These are phyloP conservation scores for Blumeriella jaapii DNA, from an alignment of 2,329 filamentous ascomycete genomes.

Conservation along the genomic window DNA sequence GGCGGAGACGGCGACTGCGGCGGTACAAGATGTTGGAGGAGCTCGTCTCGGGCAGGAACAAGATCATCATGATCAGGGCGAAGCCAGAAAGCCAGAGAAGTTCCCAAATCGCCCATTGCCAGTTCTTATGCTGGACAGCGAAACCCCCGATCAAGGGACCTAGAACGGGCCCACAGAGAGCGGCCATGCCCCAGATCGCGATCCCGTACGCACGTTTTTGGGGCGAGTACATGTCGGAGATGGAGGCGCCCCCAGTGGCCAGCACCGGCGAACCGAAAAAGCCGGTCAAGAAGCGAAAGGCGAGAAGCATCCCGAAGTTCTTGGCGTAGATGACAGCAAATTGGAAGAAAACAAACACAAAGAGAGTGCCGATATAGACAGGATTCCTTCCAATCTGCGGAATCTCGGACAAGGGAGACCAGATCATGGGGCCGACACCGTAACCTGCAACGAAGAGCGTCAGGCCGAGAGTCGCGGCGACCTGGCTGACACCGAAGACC, in stretches of 20 bases:
- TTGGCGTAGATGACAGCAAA: slow-evolving; percentile 35
- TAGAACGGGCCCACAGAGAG: slow-evolving; percentile 38
- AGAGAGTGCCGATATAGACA: slow-evolving; percentile 55
- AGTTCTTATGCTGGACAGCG: slow-evolving; percentile 41
- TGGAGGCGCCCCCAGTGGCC: slow-evolving; percentile 42
- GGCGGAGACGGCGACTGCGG: slow-evolving; percentile 47
- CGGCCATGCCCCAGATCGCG: slow-evolving; percentile 43
- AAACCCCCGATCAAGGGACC: slow-evolving; percentile 51
- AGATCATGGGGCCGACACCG: slow-evolving; percentile 51
- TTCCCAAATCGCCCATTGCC: slow-evolving; percentile 48
- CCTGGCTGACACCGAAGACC: slow-evolving; percentile 39
- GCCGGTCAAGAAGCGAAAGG: slow-evolving; percentile 50
- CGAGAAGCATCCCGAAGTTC: slow-evolving; percentile 41
- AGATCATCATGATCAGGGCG: slow-evolving; percentile 43
- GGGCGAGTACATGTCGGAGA: slow-evolving; percentile 38
- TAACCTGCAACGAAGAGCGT: slow-evolving; percentile 51
- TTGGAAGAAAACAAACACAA: slow-evolving; percentile 49
- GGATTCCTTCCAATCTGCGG: slow-evolving; percentile 54
- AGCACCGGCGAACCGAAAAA: slow-evolving; percentile 53
- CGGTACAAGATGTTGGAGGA: slow-evolving; percentile 45
- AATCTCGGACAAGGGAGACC: slow-evolving; percentile 55
- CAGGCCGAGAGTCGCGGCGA: slow-evolving; percentile 44
- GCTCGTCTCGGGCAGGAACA: slow-evolving; percentile 53
- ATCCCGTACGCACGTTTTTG: slow-evolving; percentile 46
- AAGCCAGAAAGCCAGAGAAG: slow-evolving; percentile 49